A percentile compares a stretch with the other conserved stretches of the same genome.
phyloP scores from a whole-genome alignment of 768 basidiomycete species.

The Xerocomellus amylosporus region DNA sequence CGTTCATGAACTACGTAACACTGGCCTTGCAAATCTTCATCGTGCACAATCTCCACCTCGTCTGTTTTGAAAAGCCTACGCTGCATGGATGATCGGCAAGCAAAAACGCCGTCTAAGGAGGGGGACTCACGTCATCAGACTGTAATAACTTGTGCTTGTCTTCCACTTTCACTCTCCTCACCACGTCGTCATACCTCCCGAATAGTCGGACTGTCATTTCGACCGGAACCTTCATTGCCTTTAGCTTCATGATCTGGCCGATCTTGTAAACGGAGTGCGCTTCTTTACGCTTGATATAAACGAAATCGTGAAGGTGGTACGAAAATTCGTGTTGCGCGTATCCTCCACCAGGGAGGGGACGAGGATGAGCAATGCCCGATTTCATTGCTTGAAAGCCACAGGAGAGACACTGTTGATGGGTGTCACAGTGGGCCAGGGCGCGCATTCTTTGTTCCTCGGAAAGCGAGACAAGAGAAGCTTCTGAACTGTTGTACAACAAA shows the following conservation, averaged over 20 bases:
- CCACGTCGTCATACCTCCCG: conserved; percentile 45
- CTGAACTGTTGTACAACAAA: conserved; percentile 48
- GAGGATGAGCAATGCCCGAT: conserved; percentile 23
- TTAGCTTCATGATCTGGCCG: conserved; percentile 52
- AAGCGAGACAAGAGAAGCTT: conserved; percentile 46
- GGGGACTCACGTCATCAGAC: conserved; percentile 43
- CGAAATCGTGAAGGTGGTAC: conserved; percentile 61
- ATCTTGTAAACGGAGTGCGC: conserved; percentile 41
- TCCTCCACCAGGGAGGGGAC: conserved; percentile 32
- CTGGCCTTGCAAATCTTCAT: conserved; percentile 48
- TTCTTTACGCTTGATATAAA: conserved; percentile 47
- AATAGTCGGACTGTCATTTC: conserved; percentile 42
- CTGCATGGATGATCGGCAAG: conserved; percentile 18
- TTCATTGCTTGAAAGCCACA: conserved; percentile 41
- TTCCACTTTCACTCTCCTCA: conserved; percentile 19
- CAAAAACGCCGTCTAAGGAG: background rate
- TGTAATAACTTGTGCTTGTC: conserved; percentile 16
- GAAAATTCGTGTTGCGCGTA: conserved; percentile 40
- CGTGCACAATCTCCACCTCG: conserved; percentile 23
- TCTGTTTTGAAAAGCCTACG: conserved; percentile 43
- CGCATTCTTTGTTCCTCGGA: conserved; percentile 33
- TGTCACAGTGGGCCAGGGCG: conserved; percentile 30
- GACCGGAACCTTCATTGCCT: conserved; percentile 18
- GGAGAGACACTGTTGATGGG: conserved; percentile 45
- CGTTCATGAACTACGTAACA: conserved; percentile 47